Evolutionary conservation across 208 protist species (phyloP).

Genomic region (Trypanosoma theileri): DNA sequence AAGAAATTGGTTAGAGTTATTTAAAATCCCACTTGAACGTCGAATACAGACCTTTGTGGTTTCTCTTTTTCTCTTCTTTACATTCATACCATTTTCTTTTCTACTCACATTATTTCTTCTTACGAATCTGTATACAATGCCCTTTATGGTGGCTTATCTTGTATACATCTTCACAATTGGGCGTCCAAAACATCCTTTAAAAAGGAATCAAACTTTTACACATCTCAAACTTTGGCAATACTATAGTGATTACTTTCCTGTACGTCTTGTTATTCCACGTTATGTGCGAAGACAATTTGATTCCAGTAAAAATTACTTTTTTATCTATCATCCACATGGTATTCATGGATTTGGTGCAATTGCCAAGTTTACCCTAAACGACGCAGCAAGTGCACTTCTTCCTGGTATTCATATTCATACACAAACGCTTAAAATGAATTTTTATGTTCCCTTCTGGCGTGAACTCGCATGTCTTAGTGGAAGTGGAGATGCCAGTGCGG

Average conservation of each 20-base stretch:
- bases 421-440: conserved; percentile 87
- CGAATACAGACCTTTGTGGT: conserved; percentile 32
- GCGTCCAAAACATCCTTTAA: conserved; percentile 44
- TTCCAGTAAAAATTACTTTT: conserved; percentile 75
- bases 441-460: conserved; percentile 87
- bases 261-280: conserved; percentile 64
- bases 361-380: conserved; percentile 66
- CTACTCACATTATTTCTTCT: conserved; percentile 39
- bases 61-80: conserved; percentile 61
- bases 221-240: conserved; percentile 51
- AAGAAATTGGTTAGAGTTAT: conserved; percentile 9
- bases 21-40: conserved; percentile 28
- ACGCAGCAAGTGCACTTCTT: conserved; percentile 38
- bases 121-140: conserved; percentile 36
- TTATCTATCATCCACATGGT: conserved; percentile 89
- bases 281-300: conserved; percentile 51
- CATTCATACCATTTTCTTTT: conserved; percentile 53
- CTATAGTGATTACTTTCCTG: conserved; percentile 85
- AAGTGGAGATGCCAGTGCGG: conserved; percentile 76
- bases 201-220: conserved; percentile 26
- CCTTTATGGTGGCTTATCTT: conserved; percentile 63
- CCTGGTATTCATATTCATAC: conserved; percentile 68
- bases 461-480: conserved; percentile 64
- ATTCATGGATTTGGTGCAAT: conserved; percentile 88
- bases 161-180: conserved; percentile 69